phyloP scores from a whole-genome alignment of 768 basidiomycete genomes.

The Mycena venus region DNA sequence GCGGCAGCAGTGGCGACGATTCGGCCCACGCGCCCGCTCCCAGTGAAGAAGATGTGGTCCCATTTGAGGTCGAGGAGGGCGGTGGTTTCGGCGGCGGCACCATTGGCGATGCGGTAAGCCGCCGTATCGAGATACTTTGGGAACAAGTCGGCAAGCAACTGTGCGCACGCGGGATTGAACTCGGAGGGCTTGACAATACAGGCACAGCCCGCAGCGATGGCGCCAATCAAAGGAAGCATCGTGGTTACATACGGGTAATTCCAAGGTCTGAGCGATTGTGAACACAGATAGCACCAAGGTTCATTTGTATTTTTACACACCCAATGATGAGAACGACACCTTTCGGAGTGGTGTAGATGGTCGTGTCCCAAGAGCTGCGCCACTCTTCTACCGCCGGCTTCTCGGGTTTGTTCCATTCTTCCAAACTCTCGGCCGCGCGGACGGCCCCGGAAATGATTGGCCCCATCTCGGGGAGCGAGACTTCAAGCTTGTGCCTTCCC shows the following conservation, averaged over 20 bases:
- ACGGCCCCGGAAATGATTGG: constrained; percentile 16
- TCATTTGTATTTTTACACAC: background rate
- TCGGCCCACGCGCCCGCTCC: constrained; percentile 56
- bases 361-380: constrained; percentile 18
- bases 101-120: constrained; percentile 69
- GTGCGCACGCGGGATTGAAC: constrained; percentile 60
- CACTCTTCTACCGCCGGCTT: constrained; percentile 11
- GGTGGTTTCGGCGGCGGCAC: constrained; percentile 69
- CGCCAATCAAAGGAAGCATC: constrained; percentile 74
- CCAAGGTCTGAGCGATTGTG: constrained; percentile 64
- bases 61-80: constrained; percentile 64
- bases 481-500: constrained; percentile 7
- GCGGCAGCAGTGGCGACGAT: constrained; percentile 67
- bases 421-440: constrained; percentile 6
- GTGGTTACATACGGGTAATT: constrained; percentile 73
- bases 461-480: background rate
- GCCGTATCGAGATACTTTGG: constrained; percentile 64
- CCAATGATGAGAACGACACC: constrained; percentile 15
- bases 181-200: constrained; percentile 79
- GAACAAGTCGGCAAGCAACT: constrained; percentile 66
- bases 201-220: constrained; percentile 82
- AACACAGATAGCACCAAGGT: background rate
- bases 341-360: constrained; percentile 9
- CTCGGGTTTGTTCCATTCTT: constrained; percentile 26
- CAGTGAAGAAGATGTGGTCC: constrained; percentile 43